These are phyloP conservation scores for Adansonia madagascariensis DNA, from an alignment of 441 rosid genomes.

Conservation along the genomic window DNA sequence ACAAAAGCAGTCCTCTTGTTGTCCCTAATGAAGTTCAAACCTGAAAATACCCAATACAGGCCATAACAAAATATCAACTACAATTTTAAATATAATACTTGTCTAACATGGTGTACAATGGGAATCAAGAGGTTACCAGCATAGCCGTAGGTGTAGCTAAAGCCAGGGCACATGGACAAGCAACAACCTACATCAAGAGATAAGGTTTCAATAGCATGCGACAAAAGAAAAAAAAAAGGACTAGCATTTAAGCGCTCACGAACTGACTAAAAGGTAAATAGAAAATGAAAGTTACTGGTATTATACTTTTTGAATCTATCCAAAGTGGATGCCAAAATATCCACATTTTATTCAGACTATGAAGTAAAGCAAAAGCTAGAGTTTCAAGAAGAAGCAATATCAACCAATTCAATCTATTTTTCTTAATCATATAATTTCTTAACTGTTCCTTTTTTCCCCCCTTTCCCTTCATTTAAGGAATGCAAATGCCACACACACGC, in stretches of 20 bases:
- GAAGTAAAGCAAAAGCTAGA: constrained; percentile 10
- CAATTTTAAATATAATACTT: background rate
- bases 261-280: background rate
- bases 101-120: constrained; percentile 19
- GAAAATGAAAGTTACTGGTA: background rate
- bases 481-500: background rate
- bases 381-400: background rate
- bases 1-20: constrained; percentile 87
- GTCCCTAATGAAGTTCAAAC: constrained; percentile 97
- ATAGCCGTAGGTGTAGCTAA: constrained; percentile 98
- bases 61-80: background rate
- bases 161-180: constrained; percentile 99
- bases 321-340: constrained; percentile 1
- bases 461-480: background rate
- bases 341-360: constrained; percentile 1
- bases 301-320: background rate
- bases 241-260: background rate
- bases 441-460: background rate
- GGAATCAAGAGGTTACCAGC: constrained; percentile 55
- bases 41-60: constrained; percentile 41
- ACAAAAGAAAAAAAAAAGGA: background rate
- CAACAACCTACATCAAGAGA: constrained; percentile 72
- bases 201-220: constrained; percentile 18
- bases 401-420: background rate
- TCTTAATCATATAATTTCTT: background rate